phyloP scores from a whole-genome alignment of 2,329 filamentous ascomycete genomes.

The Lasiodiplodia hormozganensis region DNA sequence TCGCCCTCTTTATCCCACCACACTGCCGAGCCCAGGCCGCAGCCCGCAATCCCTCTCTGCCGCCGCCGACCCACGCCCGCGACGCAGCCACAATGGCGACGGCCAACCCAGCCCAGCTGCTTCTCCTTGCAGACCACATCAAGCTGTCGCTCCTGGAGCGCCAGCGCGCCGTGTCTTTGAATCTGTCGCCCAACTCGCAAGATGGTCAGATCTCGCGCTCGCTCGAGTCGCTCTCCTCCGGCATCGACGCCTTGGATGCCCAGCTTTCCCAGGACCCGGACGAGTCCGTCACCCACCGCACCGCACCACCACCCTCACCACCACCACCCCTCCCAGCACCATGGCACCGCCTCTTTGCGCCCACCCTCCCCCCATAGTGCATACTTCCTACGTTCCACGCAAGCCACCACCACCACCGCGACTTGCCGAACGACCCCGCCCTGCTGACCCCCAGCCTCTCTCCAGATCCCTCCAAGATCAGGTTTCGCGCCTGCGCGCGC shows the following conservation, averaged over 20 bases:
- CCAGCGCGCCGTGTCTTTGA: constrained; percentile 81
- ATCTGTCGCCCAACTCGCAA: constrained; percentile 79
- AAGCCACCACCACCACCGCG: constrained; percentile 18
- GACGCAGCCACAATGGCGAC: constrained; percentile 37
- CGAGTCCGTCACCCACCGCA: constrained; percentile 49
- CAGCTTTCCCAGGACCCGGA: constrained; percentile 67
- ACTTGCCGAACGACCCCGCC: constrained; percentile 1
- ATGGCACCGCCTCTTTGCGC: constrained; percentile 1
- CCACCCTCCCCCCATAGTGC: constrained; percentile 8
- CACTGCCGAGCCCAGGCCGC: neutral
- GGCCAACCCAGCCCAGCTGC: constrained; percentile 74
- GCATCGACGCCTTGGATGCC: constrained; percentile 72
- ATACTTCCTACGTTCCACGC: constrained; percentile 25
- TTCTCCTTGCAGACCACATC: constrained; percentile 93
- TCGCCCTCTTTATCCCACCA: neutral
- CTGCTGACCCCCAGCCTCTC: constrained; percentile 36
- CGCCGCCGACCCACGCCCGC: neutral
- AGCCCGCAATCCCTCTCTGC: neutral
- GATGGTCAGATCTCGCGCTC: constrained; percentile 90
- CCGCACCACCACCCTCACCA: neutral
- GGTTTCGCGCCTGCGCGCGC: constrained; percentile 71
- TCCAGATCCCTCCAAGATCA: constrained; percentile 63
- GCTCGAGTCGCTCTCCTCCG: constrained; percentile 83
- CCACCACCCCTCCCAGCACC: constrained; percentile 11
- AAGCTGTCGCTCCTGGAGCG: constrained; percentile 94